These are phyloP conservation scores for Epichloe coenophiala DNA, from an alignment of 2,329 filamentous ascomycete species.

Conservation along the genomic window DNA sequence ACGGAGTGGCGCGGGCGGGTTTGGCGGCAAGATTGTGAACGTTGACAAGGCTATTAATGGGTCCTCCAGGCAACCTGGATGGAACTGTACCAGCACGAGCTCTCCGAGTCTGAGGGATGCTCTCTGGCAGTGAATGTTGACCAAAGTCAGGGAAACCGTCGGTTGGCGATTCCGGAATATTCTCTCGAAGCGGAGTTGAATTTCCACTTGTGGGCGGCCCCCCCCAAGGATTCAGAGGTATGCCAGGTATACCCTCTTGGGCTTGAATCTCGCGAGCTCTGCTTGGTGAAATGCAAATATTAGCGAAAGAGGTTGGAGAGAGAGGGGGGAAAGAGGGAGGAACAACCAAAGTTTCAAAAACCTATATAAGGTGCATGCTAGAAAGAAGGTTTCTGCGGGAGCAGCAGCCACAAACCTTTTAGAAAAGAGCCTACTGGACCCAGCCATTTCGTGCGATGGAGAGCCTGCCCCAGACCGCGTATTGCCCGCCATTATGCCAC, in stretches of 20 bases:
- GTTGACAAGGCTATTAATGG: slow-evolving; percentile 44
- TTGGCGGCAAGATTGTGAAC: slow-evolving; percentile 53
- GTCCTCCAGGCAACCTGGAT: slow-evolving; percentile 74
- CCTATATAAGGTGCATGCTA: neutral
- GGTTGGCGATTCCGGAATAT: slow-evolving; percentile 90
- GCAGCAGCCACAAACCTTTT: slow-evolving; percentile 58
- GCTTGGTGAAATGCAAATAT: neutral
- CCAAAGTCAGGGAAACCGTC: slow-evolving; percentile 91
- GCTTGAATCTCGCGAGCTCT: slow-evolving; percentile 95
- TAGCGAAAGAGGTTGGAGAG: neutral
- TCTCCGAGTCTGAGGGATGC: slow-evolving; percentile 56
- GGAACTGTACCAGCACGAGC: slow-evolving; percentile 92
- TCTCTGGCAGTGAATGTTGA: slow-evolving; percentile 53
- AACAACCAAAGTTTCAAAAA: neutral
- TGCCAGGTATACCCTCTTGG: slow-evolving; percentile 70
- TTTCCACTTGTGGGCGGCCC: slow-evolving; percentile 96
- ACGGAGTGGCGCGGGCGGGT: slow-evolving; percentile 72
- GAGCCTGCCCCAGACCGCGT: slow-evolving; percentile 81
- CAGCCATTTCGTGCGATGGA: slow-evolving; percentile 79
- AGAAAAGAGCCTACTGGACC: slow-evolving; percentile 65
- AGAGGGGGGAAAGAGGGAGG: neutral
- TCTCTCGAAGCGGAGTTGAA: slow-evolving; percentile 90
- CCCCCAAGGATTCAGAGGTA: slow-evolving; percentile 68
- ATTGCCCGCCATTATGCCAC: slow-evolving; percentile 46
- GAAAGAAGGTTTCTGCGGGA: neutral